Conservation (phyloP, 2,329 filamentous ascomycete genomes). For the Calonectria henricotiae region DNA sequence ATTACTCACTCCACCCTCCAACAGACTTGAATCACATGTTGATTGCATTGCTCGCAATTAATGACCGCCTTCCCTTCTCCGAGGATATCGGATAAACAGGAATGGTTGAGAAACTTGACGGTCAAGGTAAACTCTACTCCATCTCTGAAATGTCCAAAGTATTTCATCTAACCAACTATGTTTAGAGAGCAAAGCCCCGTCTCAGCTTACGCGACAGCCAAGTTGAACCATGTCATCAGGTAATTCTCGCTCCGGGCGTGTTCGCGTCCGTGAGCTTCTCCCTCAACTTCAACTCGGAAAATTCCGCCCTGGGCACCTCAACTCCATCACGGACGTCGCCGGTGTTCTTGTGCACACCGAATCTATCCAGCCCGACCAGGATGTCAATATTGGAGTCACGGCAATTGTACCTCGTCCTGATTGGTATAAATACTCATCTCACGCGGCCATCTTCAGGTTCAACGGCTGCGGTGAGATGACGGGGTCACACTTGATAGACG, state of each 20-base stretch:
- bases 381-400: conserved; percentile 68
- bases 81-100: no score
- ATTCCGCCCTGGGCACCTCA: conserved; percentile 63
- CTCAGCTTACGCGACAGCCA: no score
- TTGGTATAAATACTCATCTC: conserved; percentile 64
- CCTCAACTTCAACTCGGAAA: conserved; percentile 63
- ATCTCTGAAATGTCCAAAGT: no score
- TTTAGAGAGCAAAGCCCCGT: no score
- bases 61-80: neutral
- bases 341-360: conserved; percentile 66
- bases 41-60: neutral
- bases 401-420: conserved; percentile 64
- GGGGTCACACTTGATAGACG: conserved; percentile 74
- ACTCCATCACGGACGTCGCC: conserved; percentile 68
- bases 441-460: conserved; percentile 71
- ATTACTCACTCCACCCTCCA: neutral
- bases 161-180: no score
- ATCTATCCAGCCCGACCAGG: conserved; percentile 59
- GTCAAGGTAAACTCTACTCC: no score
- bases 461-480: conserved; percentile 78
- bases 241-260: neutral
- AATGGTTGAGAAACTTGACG: no score
- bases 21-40: neutral
- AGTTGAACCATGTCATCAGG: neutral
- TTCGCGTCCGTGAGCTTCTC: conserved; percentile 62